Percentiles rank a stretch among this genome's conserved stretches.
phyloP scores from a whole-genome alignment of 257 asterid genomes.

The Lantana camara region DNA sequence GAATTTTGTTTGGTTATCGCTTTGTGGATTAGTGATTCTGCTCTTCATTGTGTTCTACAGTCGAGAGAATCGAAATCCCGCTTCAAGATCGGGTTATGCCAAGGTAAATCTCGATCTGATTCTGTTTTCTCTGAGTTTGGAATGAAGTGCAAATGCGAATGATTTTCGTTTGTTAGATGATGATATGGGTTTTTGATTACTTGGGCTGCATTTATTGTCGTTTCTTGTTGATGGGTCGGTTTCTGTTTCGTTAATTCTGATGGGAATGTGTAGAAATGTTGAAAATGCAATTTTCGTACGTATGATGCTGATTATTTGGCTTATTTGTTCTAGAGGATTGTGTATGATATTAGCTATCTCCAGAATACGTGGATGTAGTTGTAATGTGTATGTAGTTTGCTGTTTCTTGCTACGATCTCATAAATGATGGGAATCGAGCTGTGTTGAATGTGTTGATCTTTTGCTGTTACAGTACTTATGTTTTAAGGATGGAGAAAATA shows the following conservation, averaged over 20 bases:
- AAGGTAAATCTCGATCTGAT: constrained; percentile 56
- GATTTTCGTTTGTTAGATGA: background rate
- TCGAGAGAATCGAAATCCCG: constrained; percentile 57
- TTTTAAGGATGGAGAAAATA: no score
- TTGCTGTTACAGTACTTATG: no score
- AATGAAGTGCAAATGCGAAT: background rate
- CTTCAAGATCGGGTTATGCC: constrained; percentile 56
- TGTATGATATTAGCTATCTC: constrained; percentile 2
- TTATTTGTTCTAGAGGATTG: background rate
- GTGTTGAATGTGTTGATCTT: no score
- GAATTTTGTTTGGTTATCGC: constrained; percentile 59
- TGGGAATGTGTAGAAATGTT: background rate
- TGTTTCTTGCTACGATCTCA: background rate
- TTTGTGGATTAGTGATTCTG: constrained; percentile 61
- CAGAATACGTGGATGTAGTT: background rate
- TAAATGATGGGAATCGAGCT: no score
- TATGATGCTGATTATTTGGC: background rate
- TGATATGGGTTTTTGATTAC: constrained; percentile 10
- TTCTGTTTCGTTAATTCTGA: constrained; percentile 4
- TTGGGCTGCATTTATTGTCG: background rate
- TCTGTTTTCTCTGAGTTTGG: background rate
- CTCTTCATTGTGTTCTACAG: constrained; percentile 62
- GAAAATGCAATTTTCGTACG: background rate
- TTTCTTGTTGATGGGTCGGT: background rate
- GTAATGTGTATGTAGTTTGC: background rate